phyloP scores from a whole-genome alignment of 129 eudicot species.

The Logfia minima region DNA sequence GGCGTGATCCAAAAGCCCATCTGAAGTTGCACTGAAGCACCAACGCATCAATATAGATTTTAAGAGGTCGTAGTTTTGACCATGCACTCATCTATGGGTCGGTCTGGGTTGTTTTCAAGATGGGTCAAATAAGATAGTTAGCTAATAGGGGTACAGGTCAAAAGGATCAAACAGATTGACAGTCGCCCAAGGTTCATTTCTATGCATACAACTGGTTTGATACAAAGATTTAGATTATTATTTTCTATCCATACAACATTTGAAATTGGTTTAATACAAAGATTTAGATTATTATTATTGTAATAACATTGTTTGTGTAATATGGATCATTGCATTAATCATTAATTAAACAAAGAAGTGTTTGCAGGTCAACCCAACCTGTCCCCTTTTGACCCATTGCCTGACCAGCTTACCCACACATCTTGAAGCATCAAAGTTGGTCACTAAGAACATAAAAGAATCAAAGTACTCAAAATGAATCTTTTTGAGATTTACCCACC shows the following conservation, averaged over 20 bases:
- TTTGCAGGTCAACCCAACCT: background rate
- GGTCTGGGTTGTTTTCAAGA: background rate
- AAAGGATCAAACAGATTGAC: background rate
- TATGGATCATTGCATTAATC: background rate
- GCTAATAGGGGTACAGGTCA: background rate
- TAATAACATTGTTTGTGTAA: background rate
- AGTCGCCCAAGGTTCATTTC: background rate
- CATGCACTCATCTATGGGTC: background rate
- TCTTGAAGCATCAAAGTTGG: background rate
- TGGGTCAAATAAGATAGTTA: background rate
- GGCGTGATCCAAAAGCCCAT: constrained; percentile 79
- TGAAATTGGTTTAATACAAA: background rate
- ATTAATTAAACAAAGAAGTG: background rate
- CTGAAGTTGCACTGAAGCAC: constrained; percentile 57
- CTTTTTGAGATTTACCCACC: constrained; percentile 41
- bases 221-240: background rate
- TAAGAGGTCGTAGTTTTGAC: background rate
- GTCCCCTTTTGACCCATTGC: background rate
- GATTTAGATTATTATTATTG: background rate
- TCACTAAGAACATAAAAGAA: background rate
- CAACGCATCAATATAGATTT: constrained; percentile 1
- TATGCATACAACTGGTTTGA: background rate
- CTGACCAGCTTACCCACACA: background rate
- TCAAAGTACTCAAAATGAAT: background rate
- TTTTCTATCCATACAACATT: background rate